Percentiles rank a stretch among this genome's conserved stretches.
Conservation (phyloP, 2,329 filamentous ascomycete species). For the Colletotrichum brevisporum region DNA sequence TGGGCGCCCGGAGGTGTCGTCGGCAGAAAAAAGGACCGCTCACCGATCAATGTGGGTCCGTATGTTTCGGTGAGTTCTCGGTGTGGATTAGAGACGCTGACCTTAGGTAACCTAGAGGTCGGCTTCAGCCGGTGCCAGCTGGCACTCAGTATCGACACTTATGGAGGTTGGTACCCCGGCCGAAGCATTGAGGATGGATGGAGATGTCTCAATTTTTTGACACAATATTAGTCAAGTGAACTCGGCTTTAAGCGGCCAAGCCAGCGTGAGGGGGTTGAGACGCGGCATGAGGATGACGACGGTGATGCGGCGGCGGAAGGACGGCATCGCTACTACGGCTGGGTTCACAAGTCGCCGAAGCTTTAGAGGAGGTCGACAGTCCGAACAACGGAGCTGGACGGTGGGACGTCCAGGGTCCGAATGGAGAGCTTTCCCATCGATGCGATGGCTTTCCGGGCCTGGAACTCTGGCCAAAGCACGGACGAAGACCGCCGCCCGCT, state of each 20-base stretch:
- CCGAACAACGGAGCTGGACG: slow-evolving; percentile 25
- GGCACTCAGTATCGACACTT: not conserved
- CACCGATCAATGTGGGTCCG: slow-evolving; percentile 4
- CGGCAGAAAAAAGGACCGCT: slow-evolving; percentile 37
- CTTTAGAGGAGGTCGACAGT: not conserved
- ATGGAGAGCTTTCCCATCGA: slow-evolving; percentile 16
- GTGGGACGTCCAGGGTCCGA: slow-evolving; percentile 6
- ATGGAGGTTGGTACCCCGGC: too few species aligned
- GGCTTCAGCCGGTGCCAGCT: not conserved
- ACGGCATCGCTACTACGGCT: not conserved
- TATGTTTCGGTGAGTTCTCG: slow-evolving; percentile 5
- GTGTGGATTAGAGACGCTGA: not conserved
- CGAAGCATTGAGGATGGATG: not conserved
- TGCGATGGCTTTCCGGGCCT: not conserved
- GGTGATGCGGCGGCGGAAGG: not conserved
- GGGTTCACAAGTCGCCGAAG: slow-evolving; percentile 19
- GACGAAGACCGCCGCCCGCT: slow-evolving; percentile 12
- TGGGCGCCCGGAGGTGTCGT: slow-evolving; percentile 9
- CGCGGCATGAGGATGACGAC: not conserved
- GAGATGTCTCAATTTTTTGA: slow-evolving; percentile 15
- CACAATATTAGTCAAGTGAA: slow-evolving; percentile 17
- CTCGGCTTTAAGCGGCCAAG: not conserved
- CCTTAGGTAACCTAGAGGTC: not conserved
- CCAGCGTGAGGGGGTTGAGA: not conserved
- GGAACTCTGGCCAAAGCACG: not conserved